Base-by-base conservation (phyloP, 768 basidiomycete genomes). In the Rhodotorula diobovata region DNA sequence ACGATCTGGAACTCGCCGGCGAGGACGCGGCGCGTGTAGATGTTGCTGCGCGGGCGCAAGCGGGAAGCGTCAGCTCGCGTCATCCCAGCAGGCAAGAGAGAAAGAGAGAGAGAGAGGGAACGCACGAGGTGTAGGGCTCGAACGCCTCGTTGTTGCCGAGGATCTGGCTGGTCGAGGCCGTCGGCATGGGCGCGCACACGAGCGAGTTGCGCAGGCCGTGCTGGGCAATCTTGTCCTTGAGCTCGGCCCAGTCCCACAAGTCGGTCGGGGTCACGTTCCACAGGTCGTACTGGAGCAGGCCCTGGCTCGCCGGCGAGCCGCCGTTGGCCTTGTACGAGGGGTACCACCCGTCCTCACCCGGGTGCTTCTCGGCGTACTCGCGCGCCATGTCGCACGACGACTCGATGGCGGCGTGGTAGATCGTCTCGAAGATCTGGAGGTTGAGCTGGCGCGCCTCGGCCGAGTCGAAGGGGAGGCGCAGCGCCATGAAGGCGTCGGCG, bases 1-100 rank as follows among this genome's bases (percentile, higher is more conserved):
- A 97, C 96, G 68, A 99, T 87, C 81, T 97, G 95, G 90, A 99
- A 99, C 84, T 99, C 96, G 62, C 96, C 96, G 41, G 95, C 93
- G n/a, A 99, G 87, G 25, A 98, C 96, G 78, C 95, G 93, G 64
- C 96, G 93, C 61, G 94, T 95, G 81, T 99, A 98, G 79, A 98
- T 95, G 84, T 97, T 98, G 79, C 93, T 93, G 60, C 39, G 18
- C 14, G 30, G 39, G 16, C 3, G 21, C 16, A n/a, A 10, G 25
- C n/a, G 11, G 10, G 20, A 11, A 16, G 25, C 7, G 25, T 32
- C 18, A 12, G 60, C 63, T 43, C 41, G 41, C 6, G 14, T 43
- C 41, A 18, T 43, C 14, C 41, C 12, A 12, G 41, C 3, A 8
- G 39, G 15, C 41, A 18, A 43, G 41, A 43, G 58, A 50, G 66